phyloP scores from a whole-genome alignment of 345 rosid species.

The Salix viminalis region DNA sequence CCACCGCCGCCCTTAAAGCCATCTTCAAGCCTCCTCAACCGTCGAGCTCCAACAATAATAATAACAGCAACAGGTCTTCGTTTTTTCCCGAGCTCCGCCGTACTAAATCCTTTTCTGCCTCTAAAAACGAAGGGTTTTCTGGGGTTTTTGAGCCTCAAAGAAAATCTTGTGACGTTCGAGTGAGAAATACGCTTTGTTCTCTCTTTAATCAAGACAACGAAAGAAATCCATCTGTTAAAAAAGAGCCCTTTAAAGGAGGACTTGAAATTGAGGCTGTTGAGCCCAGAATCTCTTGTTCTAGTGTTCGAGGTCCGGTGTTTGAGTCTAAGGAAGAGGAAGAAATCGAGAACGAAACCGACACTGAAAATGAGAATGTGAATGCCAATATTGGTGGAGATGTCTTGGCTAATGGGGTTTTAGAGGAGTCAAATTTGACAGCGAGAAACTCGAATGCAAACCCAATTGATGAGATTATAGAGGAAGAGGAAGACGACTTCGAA shows the following conservation, averaged over 20 bases:
- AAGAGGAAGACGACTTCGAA: constrained; percentile 24
- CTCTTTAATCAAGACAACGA: constrained; percentile 68
- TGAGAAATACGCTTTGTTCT: constrained; percentile 69
- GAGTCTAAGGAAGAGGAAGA: constrained; percentile 52
- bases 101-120: constrained; percentile 85
- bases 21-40: constrained; percentile 39
- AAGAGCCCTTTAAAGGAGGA: constrained; percentile 16
- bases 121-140: constrained; percentile 84
- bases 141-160: constrained; percentile 93
- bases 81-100: constrained; percentile 86
- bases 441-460: constrained; percentile 31
- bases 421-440: constrained; percentile 36
- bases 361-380: constrained; percentile 19
- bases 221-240: constrained; percentile 30
- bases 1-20: constrained; percentile 59
- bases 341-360: constrained; percentile 34
- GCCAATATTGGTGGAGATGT: constrained; percentile 19
- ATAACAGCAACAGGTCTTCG: constrained; percentile 13
- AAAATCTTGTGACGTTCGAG: constrained; percentile 93
- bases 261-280: constrained; percentile 30
- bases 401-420: constrained; percentile 31
- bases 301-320: constrained; percentile 39
- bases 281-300: constrained; percentile 38
- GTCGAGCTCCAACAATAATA: not conserved
- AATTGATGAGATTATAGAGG: constrained; percentile 55